Percentiles rank a stretch among this genome's conserved stretches.
phyloP scores from a whole-genome alignment of 2,329 filamentous ascomycete species.

The Lecanicillium sp. region DNA sequence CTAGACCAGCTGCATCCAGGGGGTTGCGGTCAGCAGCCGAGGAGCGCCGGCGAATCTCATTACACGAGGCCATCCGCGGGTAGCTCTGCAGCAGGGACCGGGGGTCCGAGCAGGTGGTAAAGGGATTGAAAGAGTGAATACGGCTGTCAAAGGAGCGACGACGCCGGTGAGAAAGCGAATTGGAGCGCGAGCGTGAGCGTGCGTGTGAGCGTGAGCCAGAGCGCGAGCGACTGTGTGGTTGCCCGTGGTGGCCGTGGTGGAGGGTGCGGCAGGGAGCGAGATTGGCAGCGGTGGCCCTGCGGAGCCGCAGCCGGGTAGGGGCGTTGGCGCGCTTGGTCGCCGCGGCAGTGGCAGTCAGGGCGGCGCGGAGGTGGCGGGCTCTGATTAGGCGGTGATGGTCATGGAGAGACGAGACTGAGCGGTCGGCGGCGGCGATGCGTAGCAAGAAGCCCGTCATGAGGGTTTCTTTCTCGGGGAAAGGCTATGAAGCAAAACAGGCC shows the following conservation, averaged over 20 bases:
- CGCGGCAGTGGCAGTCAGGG: slow-evolving; percentile 34
- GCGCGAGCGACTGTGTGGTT: no score
- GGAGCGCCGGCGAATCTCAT: slow-evolving; percentile 31
- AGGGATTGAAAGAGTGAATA: slow-evolving; percentile 10
- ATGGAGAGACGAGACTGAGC: slow-evolving; percentile 36
- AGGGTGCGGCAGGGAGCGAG: slow-evolving; percentile 1
- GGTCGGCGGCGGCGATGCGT: slow-evolving; percentile 38
- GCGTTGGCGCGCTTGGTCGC: no score
- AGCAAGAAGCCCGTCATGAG: slow-evolving; percentile 42
- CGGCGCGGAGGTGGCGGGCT: slow-evolving; percentile 27
- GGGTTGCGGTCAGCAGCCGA: slow-evolving; percentile 29
- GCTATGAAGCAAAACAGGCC: not conserved
- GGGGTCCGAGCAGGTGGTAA: not conserved
- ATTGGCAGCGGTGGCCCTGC: slow-evolving; percentile 20
- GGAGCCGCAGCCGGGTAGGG: slow-evolving; percentile 30
- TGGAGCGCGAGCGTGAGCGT: slow-evolving; percentile 20
- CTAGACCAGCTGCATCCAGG: slow-evolving; percentile 6
- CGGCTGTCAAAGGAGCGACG: slow-evolving; percentile 21
- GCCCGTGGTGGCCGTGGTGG: no score
- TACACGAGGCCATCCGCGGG: slow-evolving; percentile 25
- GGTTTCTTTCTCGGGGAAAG: no score
- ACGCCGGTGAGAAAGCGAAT: slow-evolving; percentile 17
- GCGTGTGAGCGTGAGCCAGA: slow-evolving; percentile 12
- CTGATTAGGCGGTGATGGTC: slow-evolving; percentile 34
- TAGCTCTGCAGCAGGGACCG: slow-evolving; percentile 1